phyloP scores from a whole-genome alignment of 805 yeast species.

The Kuraishia cidri region DNA sequence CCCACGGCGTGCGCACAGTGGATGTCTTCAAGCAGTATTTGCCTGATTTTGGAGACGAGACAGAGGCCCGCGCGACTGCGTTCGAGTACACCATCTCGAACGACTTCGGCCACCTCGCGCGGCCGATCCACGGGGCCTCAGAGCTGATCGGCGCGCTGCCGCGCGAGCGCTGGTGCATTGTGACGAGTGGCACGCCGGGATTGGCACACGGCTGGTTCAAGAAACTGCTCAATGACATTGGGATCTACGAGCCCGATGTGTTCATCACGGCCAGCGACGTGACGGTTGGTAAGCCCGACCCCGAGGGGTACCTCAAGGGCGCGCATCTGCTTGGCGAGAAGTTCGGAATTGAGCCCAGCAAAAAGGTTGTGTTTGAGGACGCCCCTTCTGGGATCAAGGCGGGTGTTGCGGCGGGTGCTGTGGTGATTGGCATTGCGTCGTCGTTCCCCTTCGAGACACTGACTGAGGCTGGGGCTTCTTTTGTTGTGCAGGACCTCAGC shows the following conservation, averaged over 20 bases:
- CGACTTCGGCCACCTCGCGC: slow-evolving; percentile 64
- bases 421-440: slow-evolving; percentile 76
- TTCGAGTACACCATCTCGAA: slow-evolving; percentile 66
- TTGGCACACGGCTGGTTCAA: slow-evolving; percentile 77
- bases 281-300: slow-evolving; percentile 76
- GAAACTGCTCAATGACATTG: slow-evolving; percentile 43
- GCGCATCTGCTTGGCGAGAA: slow-evolving; percentile 34
- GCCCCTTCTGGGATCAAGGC: slow-evolving; percentile 86
- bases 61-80: slow-evolving; percentile 38
- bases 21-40: slow-evolving; percentile 70
- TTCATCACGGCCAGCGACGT: slow-evolving; percentile 83
- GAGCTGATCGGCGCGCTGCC: slow-evolving; percentile 51
- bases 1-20: slow-evolving; percentile 79
- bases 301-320: slow-evolving; percentile 70
- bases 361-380: slow-evolving; percentile 72
- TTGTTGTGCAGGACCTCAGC: slow-evolving; percentile 67
- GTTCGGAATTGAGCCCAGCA: slow-evolving; percentile 12
- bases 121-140: slow-evolving; percentile 69
- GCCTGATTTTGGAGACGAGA: slow-evolving; percentile 63
- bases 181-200: slow-evolving; percentile 73
- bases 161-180: slow-evolving; percentile 72
- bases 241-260: slow-evolving; percentile 45
- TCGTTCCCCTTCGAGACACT: slow-evolving; percentile 65
- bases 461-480: slow-evolving; percentile 70
- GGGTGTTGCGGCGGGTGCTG: slow-evolving; percentile 78